A percentile compares a stretch with the other conserved stretches of the same genome.
Conservation (phyloP, 352 stramenopile genomes). For the Saprolegnia parasitica region DNA sequence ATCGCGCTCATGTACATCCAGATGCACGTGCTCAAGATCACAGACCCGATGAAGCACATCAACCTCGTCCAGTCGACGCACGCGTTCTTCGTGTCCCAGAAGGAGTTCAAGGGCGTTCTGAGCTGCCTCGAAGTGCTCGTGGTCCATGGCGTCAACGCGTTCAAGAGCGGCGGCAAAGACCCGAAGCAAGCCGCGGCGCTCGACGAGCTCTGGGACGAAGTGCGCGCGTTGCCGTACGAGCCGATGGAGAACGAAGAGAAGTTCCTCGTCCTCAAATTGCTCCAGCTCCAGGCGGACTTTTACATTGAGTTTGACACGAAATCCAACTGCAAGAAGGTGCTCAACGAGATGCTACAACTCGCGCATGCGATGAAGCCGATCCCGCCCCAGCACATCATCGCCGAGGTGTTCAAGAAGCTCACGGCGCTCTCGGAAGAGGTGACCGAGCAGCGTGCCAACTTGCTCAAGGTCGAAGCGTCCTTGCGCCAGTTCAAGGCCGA, state of each 20-base stretch:
- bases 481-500: slow-evolving; percentile 23
- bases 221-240: slow-evolving; percentile 21
- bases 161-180: background rate
- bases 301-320: slow-evolving; percentile 22
- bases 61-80: slow-evolving; percentile 28
- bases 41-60: slow-evolving; percentile 29
- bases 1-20: slow-evolving; percentile 28
- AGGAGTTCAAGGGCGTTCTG: slow-evolving; percentile 27
- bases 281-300: slow-evolving; percentile 29
- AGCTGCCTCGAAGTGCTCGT: slow-evolving; percentile 28
- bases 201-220: slow-evolving; percentile 17
- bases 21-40: slow-evolving; percentile 30
- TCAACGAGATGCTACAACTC: slow-evolving; percentile 15
- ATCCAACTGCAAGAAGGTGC: slow-evolving; percentile 12
- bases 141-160: slow-evolving; percentile 12
- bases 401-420: slow-evolving; percentile 42
- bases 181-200: background rate
- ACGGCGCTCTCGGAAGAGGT: slow-evolving; percentile 50
- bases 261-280: slow-evolving; percentile 24
- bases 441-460: slow-evolving; percentile 14
- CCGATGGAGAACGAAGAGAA: slow-evolving; percentile 29
- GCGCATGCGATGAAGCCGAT: slow-evolving; percentile 25
- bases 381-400: slow-evolving; percentile 27
- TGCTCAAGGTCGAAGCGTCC: slow-evolving; percentile 15
- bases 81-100: slow-evolving; percentile 26